Percentiles rank a stretch among this genome's conserved stretches.
phyloP scores from a whole-genome alignment of 176 grass and related monocot species.

The Tuctoria greenei region DNA sequence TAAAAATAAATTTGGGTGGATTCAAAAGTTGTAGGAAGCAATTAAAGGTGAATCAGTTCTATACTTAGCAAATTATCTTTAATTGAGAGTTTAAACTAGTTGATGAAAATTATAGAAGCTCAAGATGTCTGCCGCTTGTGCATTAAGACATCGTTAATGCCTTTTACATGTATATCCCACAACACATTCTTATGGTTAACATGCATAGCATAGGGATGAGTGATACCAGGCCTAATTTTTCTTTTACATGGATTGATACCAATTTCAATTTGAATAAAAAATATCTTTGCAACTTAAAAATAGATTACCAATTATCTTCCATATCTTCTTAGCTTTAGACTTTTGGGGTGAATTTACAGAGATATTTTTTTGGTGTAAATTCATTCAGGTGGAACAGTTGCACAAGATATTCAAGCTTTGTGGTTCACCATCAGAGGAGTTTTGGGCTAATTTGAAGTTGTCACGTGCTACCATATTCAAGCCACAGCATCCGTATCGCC shows the following conservation, averaged over 20 bases:
- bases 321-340: constrained; percentile 4
- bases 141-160: background rate
- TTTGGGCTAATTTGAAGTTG: constrained; percentile 76
- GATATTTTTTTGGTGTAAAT: background rate
- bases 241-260: background rate
- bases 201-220: background rate
- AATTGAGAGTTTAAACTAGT: constrained; percentile 13
- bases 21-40: background rate
- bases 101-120: background rate
- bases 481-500: constrained; percentile 65
- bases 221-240: constrained; percentile 11
- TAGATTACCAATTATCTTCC: constrained; percentile 4
- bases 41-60: background rate
- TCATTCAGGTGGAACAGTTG: constrained; percentile 81
- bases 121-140: constrained; percentile 5
- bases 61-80: background rate
- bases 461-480: constrained; percentile 84
- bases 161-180: background rate
- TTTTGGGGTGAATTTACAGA: constrained; percentile 4
- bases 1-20: constrained; percentile 23
- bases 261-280: background rate
- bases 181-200: constrained; percentile 13
- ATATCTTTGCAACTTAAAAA: background rate
- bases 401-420: constrained; percentile 97
- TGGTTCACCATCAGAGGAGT: constrained; percentile 89